Evolutionary conservation across 2,329 filamentous ascomycete genomes (phyloP).

Genomic region (Fusarium sp.): DNA sequence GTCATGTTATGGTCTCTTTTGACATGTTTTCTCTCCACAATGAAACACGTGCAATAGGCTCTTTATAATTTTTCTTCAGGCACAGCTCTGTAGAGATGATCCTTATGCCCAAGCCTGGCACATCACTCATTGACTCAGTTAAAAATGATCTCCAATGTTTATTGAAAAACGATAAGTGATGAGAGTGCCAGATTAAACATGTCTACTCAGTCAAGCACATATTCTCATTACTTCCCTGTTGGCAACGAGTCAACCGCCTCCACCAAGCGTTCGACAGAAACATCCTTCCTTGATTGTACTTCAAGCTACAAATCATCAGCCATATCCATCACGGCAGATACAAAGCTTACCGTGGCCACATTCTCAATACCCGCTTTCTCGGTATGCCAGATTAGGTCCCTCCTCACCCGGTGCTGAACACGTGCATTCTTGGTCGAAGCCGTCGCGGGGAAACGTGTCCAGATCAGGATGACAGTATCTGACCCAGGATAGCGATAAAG

Average conservation of each 20-base stretch:
- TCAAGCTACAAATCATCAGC: background rate
- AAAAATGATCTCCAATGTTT: too few relatives aligned
- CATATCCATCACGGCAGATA: accelerated
- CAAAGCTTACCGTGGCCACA: background rate
- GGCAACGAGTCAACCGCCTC: background rate
- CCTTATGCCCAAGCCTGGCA: too few relatives aligned
- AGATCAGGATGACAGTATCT: conserved; percentile 13
- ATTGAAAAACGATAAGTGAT: too few relatives aligned
- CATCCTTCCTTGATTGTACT: background rate
- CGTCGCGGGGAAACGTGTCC: conserved; percentile 1
- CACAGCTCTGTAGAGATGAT: too few relatives aligned
- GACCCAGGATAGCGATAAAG: conserved; percentile 8
- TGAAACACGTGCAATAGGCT: too few relatives aligned
- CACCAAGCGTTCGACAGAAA: background rate
- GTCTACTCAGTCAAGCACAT: background rate
- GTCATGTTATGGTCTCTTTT: too few relatives aligned
- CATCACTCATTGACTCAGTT: too few relatives aligned
- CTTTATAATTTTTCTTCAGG: too few relatives aligned
- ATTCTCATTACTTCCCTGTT: background rate
- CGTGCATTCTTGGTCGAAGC: background rate
- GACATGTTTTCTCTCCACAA: too few relatives aligned
- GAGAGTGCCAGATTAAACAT: too few relatives aligned
- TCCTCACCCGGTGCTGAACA: background rate
- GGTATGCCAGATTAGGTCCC: conserved; percentile 3
- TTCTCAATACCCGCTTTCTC: background rate